Evolutionary conservation across 176 grass and related monocot species (phyloP).

Genomic region (Aegilops bicornis): DNA sequence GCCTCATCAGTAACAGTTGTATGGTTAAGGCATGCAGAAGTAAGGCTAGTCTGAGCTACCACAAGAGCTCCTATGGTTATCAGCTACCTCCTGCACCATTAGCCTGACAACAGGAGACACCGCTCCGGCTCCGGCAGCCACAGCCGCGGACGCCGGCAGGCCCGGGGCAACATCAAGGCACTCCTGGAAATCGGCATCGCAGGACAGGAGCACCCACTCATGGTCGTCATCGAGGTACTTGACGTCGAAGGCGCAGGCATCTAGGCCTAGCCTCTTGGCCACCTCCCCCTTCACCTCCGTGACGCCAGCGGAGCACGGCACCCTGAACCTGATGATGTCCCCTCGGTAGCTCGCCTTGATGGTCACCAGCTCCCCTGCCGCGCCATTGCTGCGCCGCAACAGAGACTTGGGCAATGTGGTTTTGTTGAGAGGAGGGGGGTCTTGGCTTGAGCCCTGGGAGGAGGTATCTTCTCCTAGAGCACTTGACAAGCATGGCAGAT

Average conservation of each 20-base stretch:
- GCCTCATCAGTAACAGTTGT: conserved; percentile 20
- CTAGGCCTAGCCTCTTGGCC: conserved; percentile 63
- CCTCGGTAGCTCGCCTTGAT: conserved; percentile 70
- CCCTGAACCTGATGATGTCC: conserved; percentile 80
- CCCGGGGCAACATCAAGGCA: conserved; percentile 54
- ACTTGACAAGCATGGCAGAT: conserved; percentile 9
- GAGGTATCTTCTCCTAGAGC: conserved; percentile 26
- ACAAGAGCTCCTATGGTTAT: conserved; percentile 61
- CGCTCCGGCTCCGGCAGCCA: too few species aligned
- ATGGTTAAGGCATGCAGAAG: conserved; percentile 5
- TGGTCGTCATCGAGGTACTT: conserved; percentile 89
- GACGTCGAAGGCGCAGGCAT: conserved; percentile 56
- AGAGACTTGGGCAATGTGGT: background rate
- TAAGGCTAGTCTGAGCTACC: conserved; percentile 55
- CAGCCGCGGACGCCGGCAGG: background rate
- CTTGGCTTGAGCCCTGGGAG: conserved; percentile 79
- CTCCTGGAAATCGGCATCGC: conserved; percentile 82
- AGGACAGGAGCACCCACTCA: conserved; percentile 81
- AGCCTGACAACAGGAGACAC: conserved; percentile 26
- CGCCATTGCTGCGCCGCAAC: background rate
- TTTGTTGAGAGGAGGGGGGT: background rate
- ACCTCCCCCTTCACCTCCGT: conserved; percentile 49
- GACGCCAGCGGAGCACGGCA: conserved; percentile 36
- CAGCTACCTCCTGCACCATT: conserved; percentile 50
- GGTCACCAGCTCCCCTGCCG: conserved; percentile 32